Base-by-base conservation (phyloP, 2,329 filamentous ascomycete genomes). In the Paecilomyces variotii region DNA sequence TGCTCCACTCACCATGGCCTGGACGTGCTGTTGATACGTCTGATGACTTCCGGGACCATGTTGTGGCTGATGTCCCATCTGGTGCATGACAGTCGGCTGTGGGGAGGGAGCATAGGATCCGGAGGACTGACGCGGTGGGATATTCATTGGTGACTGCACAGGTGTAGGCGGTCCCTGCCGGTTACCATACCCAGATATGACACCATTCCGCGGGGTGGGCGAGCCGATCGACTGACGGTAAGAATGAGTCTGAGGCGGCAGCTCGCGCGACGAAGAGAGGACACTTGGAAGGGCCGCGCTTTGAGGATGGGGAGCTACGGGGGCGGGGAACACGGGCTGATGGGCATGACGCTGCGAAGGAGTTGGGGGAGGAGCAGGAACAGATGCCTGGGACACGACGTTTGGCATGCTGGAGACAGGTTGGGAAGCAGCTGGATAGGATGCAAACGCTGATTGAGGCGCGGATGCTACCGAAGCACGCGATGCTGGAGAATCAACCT, bases 11-110 rank as follows among this genome's bases (percentile, higher is more conserved):
- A 74, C 72, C 66, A 75, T 67, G 4, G 70, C 70, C 54, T 75
- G 74, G 32, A 74, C 68, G 57, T 74, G 71, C 55, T 72, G 72
- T 54, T 75, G 73, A 53, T 72, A 74, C 27, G 66, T 65, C 55
- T 71, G 70, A 58, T 66, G 67, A 14, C 67, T 57, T 14, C 57
- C 61, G 45, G 59, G 61, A 28, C 49, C 57, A 28, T 54, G 61
- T 56, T 61, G 62, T 35, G 62, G 61, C 35, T 63, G 65, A 27
- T 56, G 55, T 3, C 59, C 62, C 30, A 67, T 49, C 52, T 68
- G 69, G 4, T 64, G 58, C 10, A 66, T 55, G 4, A 61, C 63
- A 2, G 67, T 63, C 0, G 70, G 61, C 24, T 66, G 62, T 24
- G 63, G 63, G 3, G 67, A 63, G 4, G 68, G 63, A n/a, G 60